Base-by-base conservation (phyloP, 352 stramenopile species). In the Pythium inflatum region DNA sequence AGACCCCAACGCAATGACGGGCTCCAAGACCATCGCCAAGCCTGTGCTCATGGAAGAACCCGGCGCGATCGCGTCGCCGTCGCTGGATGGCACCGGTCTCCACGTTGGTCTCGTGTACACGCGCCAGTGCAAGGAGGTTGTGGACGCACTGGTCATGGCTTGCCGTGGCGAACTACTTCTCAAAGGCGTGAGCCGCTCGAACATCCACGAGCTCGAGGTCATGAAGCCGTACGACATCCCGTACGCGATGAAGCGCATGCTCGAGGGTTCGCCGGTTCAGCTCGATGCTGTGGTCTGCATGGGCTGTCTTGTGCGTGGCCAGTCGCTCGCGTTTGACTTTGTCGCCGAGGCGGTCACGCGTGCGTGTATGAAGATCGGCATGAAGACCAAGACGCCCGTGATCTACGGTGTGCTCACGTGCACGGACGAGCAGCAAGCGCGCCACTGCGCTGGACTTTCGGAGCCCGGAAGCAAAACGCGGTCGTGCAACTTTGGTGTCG, bases 21-120 rank as follows among this genome's bases (percentile, higher is more conserved):
- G 67, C 65, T 53, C 69, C 70, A 79, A 49, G 41, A 45, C 22
- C 18, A 61, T 64, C 28, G 69, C 71, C 33, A 62, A 59, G 27
- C 73, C 71, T 7, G 74, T 85, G 66, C 73, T 87, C 4, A 71
- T 82, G 34, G 77, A 79, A 28, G 61, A 78, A 13, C 66, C 77
- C 48, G 76, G 77, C 14, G 43, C 70, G 13, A 72, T 71, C 20
- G 31, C 73, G 6, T 77, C 73, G 24, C 71, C 49, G 18, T 75
- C 68, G 57, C 61, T 74, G 0, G 60, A 77, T 30, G 71, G 71
- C 16, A 14, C 56, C 4, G 60, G 45, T 1, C 46, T 74, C 14
- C 45, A 62, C 16, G 20, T 77, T 5, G 66, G 61, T 1, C 45
- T 77, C 18, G 50, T 77, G 49, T 74, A 71, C 30, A 67, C 66